Evolutionary conservation across 495 filamentous ascomycete genomes (phyloP), one percentile per base, ranked within the genome.

Genomic region (Parathielavia hyrcaniae): DNA sequence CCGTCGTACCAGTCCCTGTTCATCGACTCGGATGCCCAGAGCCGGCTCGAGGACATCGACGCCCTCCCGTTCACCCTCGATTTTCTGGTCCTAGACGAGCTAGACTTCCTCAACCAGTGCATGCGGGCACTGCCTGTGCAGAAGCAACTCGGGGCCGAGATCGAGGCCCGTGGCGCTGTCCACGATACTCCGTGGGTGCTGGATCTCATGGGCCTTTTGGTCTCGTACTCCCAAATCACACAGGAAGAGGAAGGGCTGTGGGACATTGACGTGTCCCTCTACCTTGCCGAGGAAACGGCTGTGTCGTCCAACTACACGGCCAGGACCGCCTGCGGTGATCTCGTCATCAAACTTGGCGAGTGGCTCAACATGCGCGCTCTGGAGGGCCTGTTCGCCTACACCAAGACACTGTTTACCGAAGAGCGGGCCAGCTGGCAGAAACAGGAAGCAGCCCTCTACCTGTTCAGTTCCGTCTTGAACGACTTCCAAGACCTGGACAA

Each of bases 281-380:
- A 95, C 71, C 79, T 98, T 30, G 90, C 90, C 0, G 93, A 98
- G 66, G 93, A 98, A 71, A 92, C 89, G 3, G 89, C 90, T 13
- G 86, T 97, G 49, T 96, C 90, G n/a, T 87, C 91, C 23, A 97
- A 97, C 67, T 98, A 96, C 69, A 95, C 92, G 2, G 88, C 93
- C 30, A 81, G 93, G 50, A 95, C 88, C 13, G 92, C 92, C 49
- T 91, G 89, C 64, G 90, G 90, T 30, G 92, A 96, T 67, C 76
- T 97, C 26, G 79, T 93, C 10, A 87, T 95, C 68, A 97, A 96
- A 72, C 75, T 95, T n/a, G 89, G 87, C 22, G 91, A 96, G 69
- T 96, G 91, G 88, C 78, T 95, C 38, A 81, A 82, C 56, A 73
- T 77, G 30, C 76, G 79, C 23, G 83, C 87, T 3, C 74, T 89